Base-by-base conservation (phyloP, 2,329 filamentous ascomycete genomes). In the Alternaria atra region DNA sequence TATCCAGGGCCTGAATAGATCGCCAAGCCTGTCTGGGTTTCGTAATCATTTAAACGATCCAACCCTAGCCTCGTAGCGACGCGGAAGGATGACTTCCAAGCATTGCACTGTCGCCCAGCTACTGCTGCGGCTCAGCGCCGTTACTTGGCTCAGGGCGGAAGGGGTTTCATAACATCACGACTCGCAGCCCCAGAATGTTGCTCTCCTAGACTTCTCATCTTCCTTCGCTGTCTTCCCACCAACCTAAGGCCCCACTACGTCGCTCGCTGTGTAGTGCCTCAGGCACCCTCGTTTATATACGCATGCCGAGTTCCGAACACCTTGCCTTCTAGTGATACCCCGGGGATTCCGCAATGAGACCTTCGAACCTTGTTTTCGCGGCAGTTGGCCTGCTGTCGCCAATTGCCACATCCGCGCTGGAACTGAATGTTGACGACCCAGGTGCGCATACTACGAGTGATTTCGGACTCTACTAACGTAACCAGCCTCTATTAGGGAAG, bases 401-500 rank as follows among this genome's bases (percentile, higher is more conserved):
- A n/a, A 52, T 62, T 15, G 53, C 60, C 20, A 61, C 56, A 13
- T 52, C 60, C 9, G 68, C 67, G 23, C 63, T 73, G 27, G 62
- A 68, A 46, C 50, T 73, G 10, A 65, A 69, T 43, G 48, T 60
- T 35, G 68, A 68, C 32, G 58, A 66, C 54, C 58, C 65, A 43
- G 69, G 70, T 73, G 54, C 39, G 63, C 44, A 25, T 25, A 25
- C 47, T 42, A 40, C 35, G 30, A 43, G 23, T 42, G 32, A n/a
- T 10, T 12, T n/a, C 25, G 15, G 32, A 50, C 61, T 29, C 20
- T 8, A 37, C 64, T 67, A 60, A 67, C 55, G 29, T 25, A 1
- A 25, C 5, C 68, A 90, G 88, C 78, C 25, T 91, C 89, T 0
- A 84, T 91, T 69, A 85, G 84, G 63, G 82, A 82, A 62, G 88